Evolutionary conservation across 495 filamentous ascomycete genomes (phyloP).

Genomic region (Chaetomidium leptoderma): DNA sequence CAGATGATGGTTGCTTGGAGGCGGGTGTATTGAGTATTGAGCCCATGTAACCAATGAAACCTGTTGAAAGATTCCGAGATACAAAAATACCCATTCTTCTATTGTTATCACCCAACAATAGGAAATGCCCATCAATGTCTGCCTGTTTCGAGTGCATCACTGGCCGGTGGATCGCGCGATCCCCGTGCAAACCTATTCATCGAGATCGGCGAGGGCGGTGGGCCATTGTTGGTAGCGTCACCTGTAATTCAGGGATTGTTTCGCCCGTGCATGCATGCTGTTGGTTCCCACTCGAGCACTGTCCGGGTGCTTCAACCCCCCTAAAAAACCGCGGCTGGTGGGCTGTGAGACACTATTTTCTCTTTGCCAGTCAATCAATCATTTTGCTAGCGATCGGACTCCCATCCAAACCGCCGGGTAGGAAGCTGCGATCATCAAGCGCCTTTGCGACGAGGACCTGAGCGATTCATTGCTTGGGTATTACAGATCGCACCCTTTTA

Average conservation of each 20-base stretch:
- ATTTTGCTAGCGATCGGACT: not conserved
- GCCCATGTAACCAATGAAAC: too few relatives aligned
- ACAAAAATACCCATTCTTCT: too few relatives aligned
- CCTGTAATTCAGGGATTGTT: constrained; percentile 12
- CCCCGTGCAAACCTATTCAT: not conserved
- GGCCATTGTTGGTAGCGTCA: not conserved
- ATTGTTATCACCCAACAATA: not conserved
- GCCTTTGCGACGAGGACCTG: not conserved
- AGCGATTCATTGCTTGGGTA: not conserved
- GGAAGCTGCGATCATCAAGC: not conserved
- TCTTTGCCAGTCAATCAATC: not conserved
- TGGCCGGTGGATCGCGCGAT: not conserved
- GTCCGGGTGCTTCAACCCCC: constrained; percentile 2
- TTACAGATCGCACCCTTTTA: not conserved
- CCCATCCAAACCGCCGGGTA: not conserved
- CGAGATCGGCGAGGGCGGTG: constrained; percentile 7
- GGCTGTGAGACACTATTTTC: constrained; percentile 22
- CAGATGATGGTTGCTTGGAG: not conserved
- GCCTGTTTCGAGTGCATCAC: not conserved
- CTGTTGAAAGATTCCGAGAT: too few relatives aligned
- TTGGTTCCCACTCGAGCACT: constrained; percentile 13
- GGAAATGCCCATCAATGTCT: not conserved
- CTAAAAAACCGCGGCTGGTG: constrained; percentile 11
- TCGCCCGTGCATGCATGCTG: not conserved
- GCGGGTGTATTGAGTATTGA: too few relatives aligned